A percentile compares a stretch with the other conserved stretches of the same genome.
Conservation (phyloP, 352 stramenopile genomes). For the Halophytophthora batemanensis region DNA sequence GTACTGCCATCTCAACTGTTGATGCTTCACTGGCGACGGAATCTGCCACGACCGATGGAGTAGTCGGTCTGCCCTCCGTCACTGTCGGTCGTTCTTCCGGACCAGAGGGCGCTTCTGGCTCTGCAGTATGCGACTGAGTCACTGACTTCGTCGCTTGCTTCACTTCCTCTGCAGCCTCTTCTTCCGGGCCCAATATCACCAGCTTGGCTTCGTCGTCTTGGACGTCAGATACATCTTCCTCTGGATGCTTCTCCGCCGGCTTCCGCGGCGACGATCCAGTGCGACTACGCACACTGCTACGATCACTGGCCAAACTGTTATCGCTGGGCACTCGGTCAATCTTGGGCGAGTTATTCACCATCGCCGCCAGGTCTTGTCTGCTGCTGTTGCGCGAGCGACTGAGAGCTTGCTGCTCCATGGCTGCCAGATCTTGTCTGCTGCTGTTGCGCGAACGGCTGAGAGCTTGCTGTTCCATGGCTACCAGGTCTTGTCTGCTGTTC, state of each 20-base stretch:
- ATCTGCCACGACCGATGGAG: neutral
- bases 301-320: neutral
- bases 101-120: neutral
- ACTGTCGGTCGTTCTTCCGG: neutral
- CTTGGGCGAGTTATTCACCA: constrained; percentile 20
- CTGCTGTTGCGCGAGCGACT: constrained; percentile 12
- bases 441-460: constrained; percentile 14
- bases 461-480: constrained; percentile 9
- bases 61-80: too few relatives aligned
- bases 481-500: constrained; percentile 18
- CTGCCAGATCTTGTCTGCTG: constrained; percentile 10
- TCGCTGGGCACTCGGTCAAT: constrained; percentile 12
- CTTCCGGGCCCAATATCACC: too few relatives aligned
- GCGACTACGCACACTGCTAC: neutral
- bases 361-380: constrained; percentile 16
- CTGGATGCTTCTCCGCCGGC: too few relatives aligned
- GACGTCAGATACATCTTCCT: too few relatives aligned
- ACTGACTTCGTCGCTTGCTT: too few relatives aligned
- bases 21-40: constrained; percentile 23
- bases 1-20: constrained; percentile 18
- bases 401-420: constrained; percentile 16
- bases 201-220: too few relatives aligned
- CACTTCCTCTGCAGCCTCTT: too few relatives aligned
- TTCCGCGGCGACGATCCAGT: too few relatives aligned
- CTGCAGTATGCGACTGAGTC: neutral